Percentiles rank a stretch among this genome's conserved stretches.
Conservation (phyloP, 768 basidiomycete genomes). For the Tephrocybe sp. region DNA sequence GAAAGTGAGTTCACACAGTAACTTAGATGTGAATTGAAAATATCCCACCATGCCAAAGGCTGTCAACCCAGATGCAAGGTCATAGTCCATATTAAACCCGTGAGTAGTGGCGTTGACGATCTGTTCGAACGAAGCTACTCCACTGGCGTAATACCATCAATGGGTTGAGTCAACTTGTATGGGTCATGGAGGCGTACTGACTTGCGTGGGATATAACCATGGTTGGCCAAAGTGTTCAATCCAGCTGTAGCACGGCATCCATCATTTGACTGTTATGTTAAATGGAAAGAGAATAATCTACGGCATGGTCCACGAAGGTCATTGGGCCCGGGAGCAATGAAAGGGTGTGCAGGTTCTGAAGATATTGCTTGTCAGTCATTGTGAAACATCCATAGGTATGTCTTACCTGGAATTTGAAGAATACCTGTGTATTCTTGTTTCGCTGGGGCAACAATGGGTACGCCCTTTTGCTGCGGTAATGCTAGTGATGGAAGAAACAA, state of each 20-base stretch:
- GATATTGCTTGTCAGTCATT: neutral
- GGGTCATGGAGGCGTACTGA: neutral
- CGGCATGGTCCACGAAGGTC: constrained; percentile 18
- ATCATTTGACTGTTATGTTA: neutral
- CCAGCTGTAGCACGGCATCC: constrained; percentile 9
- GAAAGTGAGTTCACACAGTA: neutral
- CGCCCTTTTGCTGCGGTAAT: constrained; percentile 7
- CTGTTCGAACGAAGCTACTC: constrained; percentile 15
- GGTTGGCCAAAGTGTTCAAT: constrained; percentile 17
- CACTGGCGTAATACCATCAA: constrained; percentile 2
- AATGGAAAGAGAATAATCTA: neutral
- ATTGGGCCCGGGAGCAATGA: constrained; percentile 1
- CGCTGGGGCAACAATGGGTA: constrained; percentile 11
- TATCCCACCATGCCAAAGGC: constrained; percentile 14
- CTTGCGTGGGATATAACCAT: constrained; percentile 18
- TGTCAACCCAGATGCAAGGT: constrained; percentile 13
- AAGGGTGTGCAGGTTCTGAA: constrained; percentile 13
- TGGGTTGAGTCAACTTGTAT: neutral
- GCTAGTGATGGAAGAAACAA: constrained; percentile 4
- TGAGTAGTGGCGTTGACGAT: constrained; percentile 11
- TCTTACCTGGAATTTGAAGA: constrained; percentile 12
- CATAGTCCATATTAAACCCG: constrained; percentile 17
- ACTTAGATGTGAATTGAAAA: neutral
- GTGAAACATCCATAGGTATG: neutral
- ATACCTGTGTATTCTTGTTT: constrained; percentile 7